These are phyloP conservation scores for Leonotis leonurus DNA, from an alignment of 257 asterid genomes.

Conservation along the genomic window DNA sequence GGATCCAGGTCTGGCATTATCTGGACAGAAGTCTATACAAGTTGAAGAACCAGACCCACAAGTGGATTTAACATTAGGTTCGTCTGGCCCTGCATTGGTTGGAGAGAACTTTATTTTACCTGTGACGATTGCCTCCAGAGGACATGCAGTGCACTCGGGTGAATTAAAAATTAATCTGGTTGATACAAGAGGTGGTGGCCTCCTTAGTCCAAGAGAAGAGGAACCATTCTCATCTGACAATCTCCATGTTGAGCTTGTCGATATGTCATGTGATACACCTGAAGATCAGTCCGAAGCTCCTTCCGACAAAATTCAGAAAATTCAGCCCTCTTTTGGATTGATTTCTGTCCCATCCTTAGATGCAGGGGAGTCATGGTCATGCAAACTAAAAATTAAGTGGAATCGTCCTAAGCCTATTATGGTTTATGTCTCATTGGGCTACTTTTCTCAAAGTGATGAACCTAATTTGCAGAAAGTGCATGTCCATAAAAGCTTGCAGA, in stretches of 20 bases:
- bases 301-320: slow-evolving; percentile 58
- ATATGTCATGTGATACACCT: slow-evolving; percentile 43
- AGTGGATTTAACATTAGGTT: slow-evolving; percentile 73
- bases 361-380: slow-evolving; percentile 76
- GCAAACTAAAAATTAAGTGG: slow-evolving; percentile 90
- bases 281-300: slow-evolving; percentile 35
- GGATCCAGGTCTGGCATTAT: slow-evolving; percentile 85
- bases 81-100: slow-evolving; percentile 85
- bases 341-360: slow-evolving; percentile 72
- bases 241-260: slow-evolving; percentile 90
- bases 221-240: slow-evolving; percentile 69
- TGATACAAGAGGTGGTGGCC: slow-evolving; percentile 91
- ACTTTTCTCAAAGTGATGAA: slow-evolving; percentile 55
- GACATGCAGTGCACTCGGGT: slow-evolving; percentile 83
- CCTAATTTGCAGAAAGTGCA: slow-evolving; percentile 67
- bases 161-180: slow-evolving; percentile 93
- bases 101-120: slow-evolving; percentile 88
- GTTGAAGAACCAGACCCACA: slow-evolving; percentile 99
- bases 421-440: slow-evolving; percentile 89
- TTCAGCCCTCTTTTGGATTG: slow-evolving; percentile 94
- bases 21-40: slow-evolving; percentile 94
- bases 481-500: slow-evolving; percentile 92
- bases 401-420: slow-evolving; percentile 94
- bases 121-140: slow-evolving; percentile 74
- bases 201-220: slow-evolving; percentile 93